Base-by-base conservation (phyloP, 2,329 filamentous ascomycete species). In the Phoma sp. region DNA sequence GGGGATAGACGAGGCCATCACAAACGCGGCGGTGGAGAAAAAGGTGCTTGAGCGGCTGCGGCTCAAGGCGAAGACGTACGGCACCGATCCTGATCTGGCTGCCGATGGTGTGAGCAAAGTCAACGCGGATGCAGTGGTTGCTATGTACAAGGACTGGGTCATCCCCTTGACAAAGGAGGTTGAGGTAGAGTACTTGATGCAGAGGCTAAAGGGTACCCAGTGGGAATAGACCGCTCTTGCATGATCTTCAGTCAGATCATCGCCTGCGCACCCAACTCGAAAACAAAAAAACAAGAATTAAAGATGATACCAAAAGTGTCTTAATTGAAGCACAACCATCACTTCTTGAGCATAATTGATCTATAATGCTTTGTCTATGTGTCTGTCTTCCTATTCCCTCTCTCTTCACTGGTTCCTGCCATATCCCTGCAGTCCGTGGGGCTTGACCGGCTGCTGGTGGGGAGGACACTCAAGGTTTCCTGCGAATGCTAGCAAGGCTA, bases 151-250 rank as follows among this genome's bases (percentile, higher is more conserved):
- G 82, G 85, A 96, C 74, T 90, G 90, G 77, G 93, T 99, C 57
- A 99, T 99, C 65, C 95, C 95, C 0, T 77, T 98, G 74, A 99
- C 95, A n/a, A 99, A 99, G 77, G 89, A 92, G 60, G 93, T 99
- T 36, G 95, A 99, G 80, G 92, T 99, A 8, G 95, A 99, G 67
- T 99, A 99, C 74, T 80, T 99, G 65, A 96, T 99, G 91, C 91
- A 98, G 77, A 85, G 95, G 60, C 79, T 99, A 48, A 85, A 86
- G 65, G 79, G 78, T 3, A 81, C 79, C 0, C 56, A 80, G 60
- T 81, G 79, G 79, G 78, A 51, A 29, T 50, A 47, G 36, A 4
- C 1, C 23, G n/a, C n/a, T n/a, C 18, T 13, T 27, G 14, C 2
- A 27, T 27, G 25, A 27, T 27, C 8, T 27, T 8, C 25, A n/a